Evolutionary conservation across 176 grass and related monocot species (phyloP).

Genomic region (barley (Hordeum vulgare)): DNA sequence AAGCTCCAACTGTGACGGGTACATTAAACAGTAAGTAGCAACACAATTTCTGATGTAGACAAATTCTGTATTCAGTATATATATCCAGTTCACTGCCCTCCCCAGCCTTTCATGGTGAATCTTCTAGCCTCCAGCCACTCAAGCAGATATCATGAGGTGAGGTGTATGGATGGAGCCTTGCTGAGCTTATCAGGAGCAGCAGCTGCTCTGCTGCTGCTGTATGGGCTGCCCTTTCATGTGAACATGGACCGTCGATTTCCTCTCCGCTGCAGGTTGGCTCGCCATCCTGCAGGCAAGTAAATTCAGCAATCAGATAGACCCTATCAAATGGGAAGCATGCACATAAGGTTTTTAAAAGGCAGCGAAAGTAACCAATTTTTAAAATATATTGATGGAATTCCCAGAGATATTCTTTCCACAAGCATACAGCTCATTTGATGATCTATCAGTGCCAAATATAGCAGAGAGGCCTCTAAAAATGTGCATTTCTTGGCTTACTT

Average conservation of each 20-base stretch:
- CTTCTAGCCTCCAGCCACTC: neutral
- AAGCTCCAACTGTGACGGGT: neutral
- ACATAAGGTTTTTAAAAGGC: neutral
- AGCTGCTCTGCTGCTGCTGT: constrained; percentile 62
- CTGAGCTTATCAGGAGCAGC: constrained; percentile 54
- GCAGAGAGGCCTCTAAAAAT: neutral
- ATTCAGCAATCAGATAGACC: neutral
- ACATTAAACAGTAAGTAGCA: neutral
- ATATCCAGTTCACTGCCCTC: neutral
- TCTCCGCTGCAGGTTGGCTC: constrained; percentile 47
- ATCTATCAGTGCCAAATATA: neutral
- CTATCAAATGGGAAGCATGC: neutral
- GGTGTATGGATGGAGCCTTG: neutral
- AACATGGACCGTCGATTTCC: constrained; percentile 48
- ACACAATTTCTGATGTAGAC: neutral
- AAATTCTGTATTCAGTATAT: neutral
- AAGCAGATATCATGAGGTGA: neutral
- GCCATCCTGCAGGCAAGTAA: constrained; percentile 55
- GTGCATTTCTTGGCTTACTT: constrained; percentile 32
- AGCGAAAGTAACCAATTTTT: too few relatives aligned
- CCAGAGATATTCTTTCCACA: too few relatives aligned
- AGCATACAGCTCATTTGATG: neutral
- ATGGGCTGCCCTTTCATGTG: constrained; percentile 80
- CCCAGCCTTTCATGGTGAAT: neutral
- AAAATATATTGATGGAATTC: too few relatives aligned